Evolutionary conservation across 2,329 filamentous ascomycete species (phyloP).

Genomic region (Talaromyces pinophilus): DNA sequence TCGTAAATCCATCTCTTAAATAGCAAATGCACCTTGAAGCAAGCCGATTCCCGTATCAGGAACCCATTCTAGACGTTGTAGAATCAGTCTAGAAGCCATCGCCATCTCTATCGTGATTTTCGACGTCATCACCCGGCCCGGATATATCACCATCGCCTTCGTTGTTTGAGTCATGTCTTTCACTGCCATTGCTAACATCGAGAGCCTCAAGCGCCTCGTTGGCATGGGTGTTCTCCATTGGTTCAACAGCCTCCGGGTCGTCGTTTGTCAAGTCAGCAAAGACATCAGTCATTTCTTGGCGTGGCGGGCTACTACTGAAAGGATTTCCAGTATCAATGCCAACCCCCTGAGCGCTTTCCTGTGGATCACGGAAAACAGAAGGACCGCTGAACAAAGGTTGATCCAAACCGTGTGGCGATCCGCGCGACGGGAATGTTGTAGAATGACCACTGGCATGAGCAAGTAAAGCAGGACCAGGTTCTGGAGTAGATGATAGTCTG

Average conservation of each 20-base stretch:
- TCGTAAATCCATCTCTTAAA: conserved; percentile 7
- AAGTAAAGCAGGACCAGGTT: conserved; percentile 42
- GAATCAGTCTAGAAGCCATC: conserved; percentile 21
- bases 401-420: conserved; percentile 41
- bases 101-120: conserved; percentile 15
- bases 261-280: conserved; percentile 52
- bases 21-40: not conserved
- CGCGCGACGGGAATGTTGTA: conserved; percentile 43
- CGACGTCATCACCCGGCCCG: conserved; percentile 12
- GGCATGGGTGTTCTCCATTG: conserved; percentile 49
- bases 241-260: conserved; percentile 40
- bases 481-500: conserved; percentile 29
- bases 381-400: conserved; percentile 47
- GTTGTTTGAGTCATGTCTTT: conserved; percentile 34
- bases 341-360: conserved; percentile 35
- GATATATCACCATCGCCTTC: conserved; percentile 28
- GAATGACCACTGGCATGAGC: conserved; percentile 39
- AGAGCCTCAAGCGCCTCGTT: conserved; percentile 50
- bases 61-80: not conserved
- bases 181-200: conserved; percentile 42
- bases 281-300: conserved; percentile 46
- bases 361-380: conserved; percentile 37
- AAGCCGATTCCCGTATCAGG: not conserved
- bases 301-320: conserved; percentile 42
- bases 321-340: conserved; percentile 36